Percentiles rank a stretch among this genome's conserved stretches.
phyloP scores from a whole-genome alignment of 192 early-diverging fungal genomes.

The Coemansia sp. region DNA sequence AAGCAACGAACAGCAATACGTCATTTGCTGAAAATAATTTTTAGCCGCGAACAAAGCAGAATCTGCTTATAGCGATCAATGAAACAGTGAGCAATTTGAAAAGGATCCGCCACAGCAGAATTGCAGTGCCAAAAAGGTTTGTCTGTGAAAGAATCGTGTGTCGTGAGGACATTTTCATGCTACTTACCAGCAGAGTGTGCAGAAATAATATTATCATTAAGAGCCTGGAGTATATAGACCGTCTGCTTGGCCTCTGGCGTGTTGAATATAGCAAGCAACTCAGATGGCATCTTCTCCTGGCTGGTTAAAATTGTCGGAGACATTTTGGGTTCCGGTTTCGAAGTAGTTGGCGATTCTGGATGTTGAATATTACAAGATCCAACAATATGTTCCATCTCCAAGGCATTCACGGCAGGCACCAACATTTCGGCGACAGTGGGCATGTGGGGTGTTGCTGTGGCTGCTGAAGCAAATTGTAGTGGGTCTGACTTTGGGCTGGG shows the following conservation, averaged over 20 bases:
- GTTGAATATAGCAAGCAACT: neutral
- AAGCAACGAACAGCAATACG: neutral
- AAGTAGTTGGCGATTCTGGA: neutral
- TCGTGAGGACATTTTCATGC: neutral
- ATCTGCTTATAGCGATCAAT: neutral
- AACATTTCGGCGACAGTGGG: neutral
- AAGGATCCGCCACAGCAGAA: neutral
- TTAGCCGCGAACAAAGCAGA: neutral
- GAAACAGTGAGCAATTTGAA: too few relatives aligned
- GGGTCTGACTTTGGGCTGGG: neutral
- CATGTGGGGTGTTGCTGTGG: neutral
- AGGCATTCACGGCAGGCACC: neutral
- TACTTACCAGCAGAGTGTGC: neutral
- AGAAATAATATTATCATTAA: neutral
- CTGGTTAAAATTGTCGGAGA: neutral
- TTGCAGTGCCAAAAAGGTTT: too few relatives aligned
- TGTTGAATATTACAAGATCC: neutral
- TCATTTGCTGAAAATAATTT: neutral
- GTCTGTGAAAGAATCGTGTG: neutral
- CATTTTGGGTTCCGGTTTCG: neutral
- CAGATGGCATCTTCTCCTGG: neutral
- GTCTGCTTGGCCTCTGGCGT: neutral
- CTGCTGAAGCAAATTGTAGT: neutral
- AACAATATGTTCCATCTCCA: neutral
- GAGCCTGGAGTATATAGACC: neutral